Evolutionary conservation across 768 basidiomycete species (phyloP).

Genomic region (Flagelloscypha sp.): DNA sequence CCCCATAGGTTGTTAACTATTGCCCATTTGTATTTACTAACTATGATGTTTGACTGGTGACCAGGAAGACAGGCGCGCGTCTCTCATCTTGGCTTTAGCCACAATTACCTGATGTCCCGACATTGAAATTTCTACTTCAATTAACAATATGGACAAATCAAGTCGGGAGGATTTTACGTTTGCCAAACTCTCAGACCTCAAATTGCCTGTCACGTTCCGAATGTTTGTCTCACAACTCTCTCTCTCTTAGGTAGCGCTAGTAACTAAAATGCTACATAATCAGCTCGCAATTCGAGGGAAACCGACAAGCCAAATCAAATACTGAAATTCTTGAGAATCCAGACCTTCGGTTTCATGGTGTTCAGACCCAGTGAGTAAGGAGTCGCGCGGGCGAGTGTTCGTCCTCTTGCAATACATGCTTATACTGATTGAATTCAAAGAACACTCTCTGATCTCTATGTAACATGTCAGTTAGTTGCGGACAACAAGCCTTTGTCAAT

Average conservation of each 20-base stretch:
- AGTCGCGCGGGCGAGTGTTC: slow-evolving; percentile 7
- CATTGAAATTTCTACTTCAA: too few species aligned
- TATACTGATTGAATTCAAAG: slow-evolving; percentile 39
- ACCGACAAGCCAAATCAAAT: slow-evolving; percentile 59
- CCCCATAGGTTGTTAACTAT: too few species aligned
- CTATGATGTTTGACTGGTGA: too few species aligned
- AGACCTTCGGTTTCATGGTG: slow-evolving; percentile 74
- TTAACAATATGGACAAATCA: slow-evolving; percentile 60
- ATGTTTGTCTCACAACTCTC: slow-evolving; percentile 41
- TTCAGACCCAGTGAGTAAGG: slow-evolving; percentile 65
- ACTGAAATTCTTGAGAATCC: slow-evolving; percentile 80
- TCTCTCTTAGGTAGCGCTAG: neutral
- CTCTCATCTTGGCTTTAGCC: too few species aligned
- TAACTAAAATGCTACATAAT: neutral
- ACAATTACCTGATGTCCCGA: too few species aligned
- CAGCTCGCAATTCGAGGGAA: slow-evolving; percentile 84
- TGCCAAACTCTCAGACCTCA: slow-evolving; percentile 83
- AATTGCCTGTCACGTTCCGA: slow-evolving; percentile 78
- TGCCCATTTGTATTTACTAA: too few species aligned
- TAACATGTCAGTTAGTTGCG: slow-evolving; percentile 85
- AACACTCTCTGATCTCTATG: slow-evolving; percentile 85
- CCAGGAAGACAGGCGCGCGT: too few species aligned
- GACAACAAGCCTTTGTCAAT: slow-evolving; percentile 92
- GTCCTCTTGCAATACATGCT: slow-evolving; percentile 11
- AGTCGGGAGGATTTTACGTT: slow-evolving; percentile 88